phyloP scores from a whole-genome alignment of 352 stramenopile genomes.

The Phytopythium helicoides region DNA sequence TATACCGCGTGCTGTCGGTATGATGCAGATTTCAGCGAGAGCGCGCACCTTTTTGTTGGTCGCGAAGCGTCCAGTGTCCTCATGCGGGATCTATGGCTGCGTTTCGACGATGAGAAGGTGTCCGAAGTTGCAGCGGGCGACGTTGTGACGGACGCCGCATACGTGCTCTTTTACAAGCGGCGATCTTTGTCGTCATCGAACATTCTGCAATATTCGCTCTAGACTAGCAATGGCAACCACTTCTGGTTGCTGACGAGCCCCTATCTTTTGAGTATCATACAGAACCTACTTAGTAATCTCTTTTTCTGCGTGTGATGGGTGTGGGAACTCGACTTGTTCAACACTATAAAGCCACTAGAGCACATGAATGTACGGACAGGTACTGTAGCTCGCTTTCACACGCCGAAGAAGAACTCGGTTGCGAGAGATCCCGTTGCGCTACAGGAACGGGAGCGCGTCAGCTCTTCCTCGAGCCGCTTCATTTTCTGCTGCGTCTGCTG shows the following conservation, averaged over 20 bases:
- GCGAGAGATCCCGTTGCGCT: conserved; percentile 35
- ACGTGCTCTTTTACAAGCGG: conserved; percentile 92
- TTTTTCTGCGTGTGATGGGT: too few relatives aligned
- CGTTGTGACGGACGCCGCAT: conserved; percentile 82
- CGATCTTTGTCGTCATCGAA: conserved; percentile 69
- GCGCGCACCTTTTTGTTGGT: conserved; percentile 41
- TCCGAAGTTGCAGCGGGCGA: conserved; percentile 66
- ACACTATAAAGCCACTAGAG: too few relatives aligned
- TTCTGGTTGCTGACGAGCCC: too few relatives aligned
- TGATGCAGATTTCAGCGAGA: conserved; percentile 64
- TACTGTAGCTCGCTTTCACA: conserved; percentile 29
- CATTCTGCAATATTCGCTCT: conserved; percentile 63
- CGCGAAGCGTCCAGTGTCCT: conserved; percentile 20
- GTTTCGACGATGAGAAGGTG: conserved; percentile 84
- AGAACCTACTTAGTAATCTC: not conserved
- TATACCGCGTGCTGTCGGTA: conserved; percentile 90
- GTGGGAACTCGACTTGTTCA: too few relatives aligned
- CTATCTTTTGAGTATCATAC: not conserved
- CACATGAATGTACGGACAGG: too few relatives aligned
- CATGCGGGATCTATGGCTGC: conserved; percentile 68
- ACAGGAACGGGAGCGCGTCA: conserved; percentile 42
- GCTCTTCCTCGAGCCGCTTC: conserved; percentile 51
- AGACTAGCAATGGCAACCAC: not conserved
- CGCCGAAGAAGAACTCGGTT: conserved; percentile 68
- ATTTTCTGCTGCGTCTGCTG: conserved; percentile 54